phyloP scores from a whole-genome alignment of 2,329 filamentous ascomycete species.

The Penicillium sclerotigenum region DNA sequence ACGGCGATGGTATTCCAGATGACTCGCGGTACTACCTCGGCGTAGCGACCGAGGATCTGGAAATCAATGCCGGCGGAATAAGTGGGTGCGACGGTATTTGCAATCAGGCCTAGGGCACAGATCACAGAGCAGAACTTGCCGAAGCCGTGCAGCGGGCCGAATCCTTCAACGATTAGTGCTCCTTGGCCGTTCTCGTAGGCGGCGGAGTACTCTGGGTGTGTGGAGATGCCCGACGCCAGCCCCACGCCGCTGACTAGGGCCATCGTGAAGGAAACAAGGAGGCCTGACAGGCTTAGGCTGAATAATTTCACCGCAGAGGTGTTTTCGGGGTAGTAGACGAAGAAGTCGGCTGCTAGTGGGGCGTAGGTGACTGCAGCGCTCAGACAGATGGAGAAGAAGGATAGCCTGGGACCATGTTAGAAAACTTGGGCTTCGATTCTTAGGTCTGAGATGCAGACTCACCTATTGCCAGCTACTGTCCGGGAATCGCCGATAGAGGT shows the following conservation, averaged over 20 bases:
- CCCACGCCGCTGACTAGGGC: conserved; percentile 62
- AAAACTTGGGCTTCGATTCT: no score
- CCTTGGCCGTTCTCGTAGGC: conserved; percentile 61
- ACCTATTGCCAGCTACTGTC: conserved; percentile 51
- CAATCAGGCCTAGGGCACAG: conserved; percentile 61
- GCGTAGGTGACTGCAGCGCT: conserved; percentile 64
- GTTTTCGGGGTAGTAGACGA: conserved; percentile 61
- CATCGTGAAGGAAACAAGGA: conserved; percentile 58
- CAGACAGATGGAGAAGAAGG: conserved; percentile 68
- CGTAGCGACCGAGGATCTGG: conserved; percentile 61
- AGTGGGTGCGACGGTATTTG: conserved; percentile 63
- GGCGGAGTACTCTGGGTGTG: conserved; percentile 52
- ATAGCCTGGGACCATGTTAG: conserved; percentile 44
- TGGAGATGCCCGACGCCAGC: conserved; percentile 56
- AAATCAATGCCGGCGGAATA: conserved; percentile 67
- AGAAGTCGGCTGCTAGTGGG: conserved; percentile 63
- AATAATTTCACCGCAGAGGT: conserved; percentile 56
- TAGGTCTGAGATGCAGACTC: not conserved
- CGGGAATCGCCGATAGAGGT: conserved; percentile 51
- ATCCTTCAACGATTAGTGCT: conserved; percentile 62
- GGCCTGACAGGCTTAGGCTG: conserved; percentile 54
- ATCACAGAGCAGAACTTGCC: conserved; percentile 66
- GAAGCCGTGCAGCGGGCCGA: conserved; percentile 57
- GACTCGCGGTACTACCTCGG: conserved; percentile 58
- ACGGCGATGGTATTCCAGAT: conserved; percentile 63